A percentile compares a stretch with the other conserved stretches of the same genome.
Evolutionary conservation across 192 early-diverging fungal species (phyloP).

Genomic region (Backusella psychrophila): DNA sequence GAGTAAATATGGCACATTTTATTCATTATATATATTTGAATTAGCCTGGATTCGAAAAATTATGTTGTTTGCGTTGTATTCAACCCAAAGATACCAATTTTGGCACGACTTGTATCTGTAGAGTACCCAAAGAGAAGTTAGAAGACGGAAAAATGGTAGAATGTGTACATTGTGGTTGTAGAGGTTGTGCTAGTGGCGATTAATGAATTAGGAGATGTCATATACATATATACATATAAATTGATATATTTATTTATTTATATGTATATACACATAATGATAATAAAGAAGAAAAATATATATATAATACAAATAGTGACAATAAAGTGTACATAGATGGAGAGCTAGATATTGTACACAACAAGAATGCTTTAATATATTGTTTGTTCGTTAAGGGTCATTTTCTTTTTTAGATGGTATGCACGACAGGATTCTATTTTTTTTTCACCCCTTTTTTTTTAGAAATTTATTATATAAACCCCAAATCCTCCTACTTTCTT

Average conservation of each 20-base stretch:
- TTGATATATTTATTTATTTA: background rate
- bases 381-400: background rate
- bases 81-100: conserved; percentile 97
- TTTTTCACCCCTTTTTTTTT: background rate
- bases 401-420: background rate
- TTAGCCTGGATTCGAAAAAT: conserved; percentile 91
- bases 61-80: conserved; percentile 97
- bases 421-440: background rate
- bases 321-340: background rate
- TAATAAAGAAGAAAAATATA: background rate
- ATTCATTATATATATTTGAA: background rate
- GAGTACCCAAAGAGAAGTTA: conserved; percentile 88
- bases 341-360: background rate
- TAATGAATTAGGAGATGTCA: conserved; percentile 3
- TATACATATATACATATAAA: background rate
- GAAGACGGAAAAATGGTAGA: conserved; percentile 90
- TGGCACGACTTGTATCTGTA: conserved; percentile 96
- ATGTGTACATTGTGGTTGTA: conserved; percentile 93
- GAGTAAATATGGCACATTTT: background rate
- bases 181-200: conserved; percentile 69
- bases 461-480: background rate
- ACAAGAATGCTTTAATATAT: background rate
- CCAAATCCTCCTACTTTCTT: background rate
- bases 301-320: background rate
- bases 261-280: background rate